A percentile compares a stretch with the other conserved stretches of the same genome.
Conservation (phyloP, 352 stramenopile species). For the Pythium phragmiticola region DNA sequence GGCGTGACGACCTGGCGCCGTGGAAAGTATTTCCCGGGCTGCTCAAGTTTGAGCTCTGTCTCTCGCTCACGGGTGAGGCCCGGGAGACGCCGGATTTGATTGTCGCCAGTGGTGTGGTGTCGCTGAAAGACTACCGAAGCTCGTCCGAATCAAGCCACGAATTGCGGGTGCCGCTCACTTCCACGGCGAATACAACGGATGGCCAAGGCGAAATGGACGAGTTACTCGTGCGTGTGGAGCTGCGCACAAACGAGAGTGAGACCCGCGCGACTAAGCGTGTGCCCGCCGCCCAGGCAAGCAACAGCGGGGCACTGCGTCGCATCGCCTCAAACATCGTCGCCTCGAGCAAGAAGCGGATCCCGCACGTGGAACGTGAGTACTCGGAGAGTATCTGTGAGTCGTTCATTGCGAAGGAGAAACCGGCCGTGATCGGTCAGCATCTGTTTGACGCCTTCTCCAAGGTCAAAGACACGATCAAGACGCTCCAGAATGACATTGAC, state of each 20-base stretch:
- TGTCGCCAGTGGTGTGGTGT: slow-evolving; percentile 49
- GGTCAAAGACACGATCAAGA: slow-evolving; percentile 78
- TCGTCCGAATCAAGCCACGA: slow-evolving; percentile 35
- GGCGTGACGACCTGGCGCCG: slow-evolving; percentile 68
- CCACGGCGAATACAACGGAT: background rate
- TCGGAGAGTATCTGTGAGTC: slow-evolving; percentile 72
- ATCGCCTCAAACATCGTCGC: slow-evolving; percentile 18
- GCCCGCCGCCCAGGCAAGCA: background rate
- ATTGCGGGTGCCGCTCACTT: slow-evolving; percentile 23
- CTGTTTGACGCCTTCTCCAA: slow-evolving; percentile 83
- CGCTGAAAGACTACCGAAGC: slow-evolving; percentile 38
- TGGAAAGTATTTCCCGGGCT: slow-evolving; percentile 75
- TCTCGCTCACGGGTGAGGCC: slow-evolving; percentile 65
- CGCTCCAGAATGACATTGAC: slow-evolving; percentile 75
- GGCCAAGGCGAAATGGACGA: slow-evolving; percentile 32
- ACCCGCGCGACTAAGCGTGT: slow-evolving; percentile 6
- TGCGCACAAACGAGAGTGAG: slow-evolving; percentile 28
- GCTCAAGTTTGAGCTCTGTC: slow-evolving; percentile 72
- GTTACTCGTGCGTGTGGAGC: slow-evolving; percentile 54
- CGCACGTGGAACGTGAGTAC: slow-evolving; percentile 53
- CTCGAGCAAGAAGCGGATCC: slow-evolving; percentile 18
- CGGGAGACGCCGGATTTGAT: slow-evolving; percentile 69
- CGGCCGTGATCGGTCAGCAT: slow-evolving; percentile 60
- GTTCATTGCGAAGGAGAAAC: slow-evolving; percentile 70
- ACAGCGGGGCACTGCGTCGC: slow-evolving; percentile 10